Conservation (phyloP, 2,329 filamentous ascomycete genomes). For the Monilinia fructicola region DNA sequence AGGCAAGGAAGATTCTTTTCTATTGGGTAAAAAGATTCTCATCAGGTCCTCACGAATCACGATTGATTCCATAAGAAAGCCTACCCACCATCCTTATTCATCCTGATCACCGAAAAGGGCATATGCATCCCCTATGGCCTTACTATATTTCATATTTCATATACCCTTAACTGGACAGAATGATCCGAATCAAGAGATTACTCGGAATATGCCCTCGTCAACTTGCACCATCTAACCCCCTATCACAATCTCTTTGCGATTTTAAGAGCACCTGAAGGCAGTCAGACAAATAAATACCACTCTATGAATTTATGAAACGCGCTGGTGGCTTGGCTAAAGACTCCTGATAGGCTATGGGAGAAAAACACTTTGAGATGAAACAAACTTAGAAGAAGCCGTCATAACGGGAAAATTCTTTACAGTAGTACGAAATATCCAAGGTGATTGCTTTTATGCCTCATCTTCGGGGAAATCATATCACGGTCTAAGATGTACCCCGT, state of each 20-base stretch:
- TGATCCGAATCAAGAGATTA: background rate
- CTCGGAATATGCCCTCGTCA: background rate
- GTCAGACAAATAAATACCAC: background rate
- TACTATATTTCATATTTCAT: background rate
- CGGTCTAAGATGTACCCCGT: background rate
- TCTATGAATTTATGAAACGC: constrained; percentile 21
- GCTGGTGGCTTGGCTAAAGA: constrained; percentile 7
- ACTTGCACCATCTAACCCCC: constrained; percentile 1
- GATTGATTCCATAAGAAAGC: background rate
- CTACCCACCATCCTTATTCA: background rate
- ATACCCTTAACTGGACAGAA: background rate
- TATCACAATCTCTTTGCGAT: background rate
- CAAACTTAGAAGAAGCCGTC: constrained; percentile 8
- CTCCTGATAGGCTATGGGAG: constrained; percentile 2
- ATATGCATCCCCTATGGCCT: background rate
- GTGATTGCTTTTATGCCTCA: constrained; percentile 1
- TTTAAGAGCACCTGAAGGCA: background rate
- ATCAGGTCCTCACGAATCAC: too few species aligned
- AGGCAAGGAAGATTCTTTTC: background rate
- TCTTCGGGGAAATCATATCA: background rate
- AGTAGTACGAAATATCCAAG: background rate
- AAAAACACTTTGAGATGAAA: constrained; percentile 11
- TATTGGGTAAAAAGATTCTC: background rate
- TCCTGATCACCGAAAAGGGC: constrained; percentile 5
- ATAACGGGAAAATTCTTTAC: background rate